Conservation (phyloP, 495 filamentous ascomycete genomes). For the Podospora anserina region DNA sequence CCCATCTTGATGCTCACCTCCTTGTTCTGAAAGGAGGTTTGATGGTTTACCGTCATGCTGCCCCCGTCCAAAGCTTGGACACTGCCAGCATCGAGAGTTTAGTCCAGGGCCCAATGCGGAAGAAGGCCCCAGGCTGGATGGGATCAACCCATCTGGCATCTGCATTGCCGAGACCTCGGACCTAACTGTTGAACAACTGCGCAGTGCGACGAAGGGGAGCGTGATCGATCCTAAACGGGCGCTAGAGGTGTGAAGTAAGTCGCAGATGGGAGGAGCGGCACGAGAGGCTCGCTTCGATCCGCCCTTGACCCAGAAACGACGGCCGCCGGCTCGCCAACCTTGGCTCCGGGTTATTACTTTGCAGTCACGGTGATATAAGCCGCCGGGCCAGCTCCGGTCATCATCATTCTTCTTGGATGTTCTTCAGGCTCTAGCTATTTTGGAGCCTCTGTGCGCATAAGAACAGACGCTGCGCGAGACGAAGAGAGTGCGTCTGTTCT, state of each 20-base stretch:
- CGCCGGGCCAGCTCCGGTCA: constrained; percentile 23
- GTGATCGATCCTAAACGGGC: constrained; percentile 1
- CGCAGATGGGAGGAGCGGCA: constrained; percentile 17
- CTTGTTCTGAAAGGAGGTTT: constrained; percentile 18
- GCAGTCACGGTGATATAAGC: constrained; percentile 28
- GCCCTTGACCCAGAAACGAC: constrained; percentile 25
- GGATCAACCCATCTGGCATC: constrained; percentile 21
- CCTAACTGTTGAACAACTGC: constrained; percentile 19
- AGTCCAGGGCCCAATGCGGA: constrained; percentile 25
- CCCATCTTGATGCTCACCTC: constrained; percentile 17
- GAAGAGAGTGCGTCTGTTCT: constrained; percentile 25
- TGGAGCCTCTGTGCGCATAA: constrained; percentile 30
- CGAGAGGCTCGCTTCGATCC: constrained; percentile 34
- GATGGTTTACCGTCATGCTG: constrained; percentile 6
- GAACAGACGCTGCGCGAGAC: neutral
- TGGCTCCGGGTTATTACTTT: constrained; percentile 16
- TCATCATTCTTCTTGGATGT: constrained; percentile 16
- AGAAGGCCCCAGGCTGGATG: constrained; percentile 22
- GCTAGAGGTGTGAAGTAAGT: constrained; percentile 21
- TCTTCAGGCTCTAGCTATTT: constrained; percentile 22
- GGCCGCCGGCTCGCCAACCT: constrained; percentile 25
- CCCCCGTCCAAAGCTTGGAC: constrained; percentile 9
- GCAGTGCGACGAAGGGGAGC: constrained; percentile 20
- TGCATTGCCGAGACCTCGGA: constrained; percentile 25
- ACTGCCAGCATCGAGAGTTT: constrained; percentile 20